Evolutionary conservation across 2,329 filamentous ascomycete species (phyloP).

Genomic region (Capronia coronata): DNA sequence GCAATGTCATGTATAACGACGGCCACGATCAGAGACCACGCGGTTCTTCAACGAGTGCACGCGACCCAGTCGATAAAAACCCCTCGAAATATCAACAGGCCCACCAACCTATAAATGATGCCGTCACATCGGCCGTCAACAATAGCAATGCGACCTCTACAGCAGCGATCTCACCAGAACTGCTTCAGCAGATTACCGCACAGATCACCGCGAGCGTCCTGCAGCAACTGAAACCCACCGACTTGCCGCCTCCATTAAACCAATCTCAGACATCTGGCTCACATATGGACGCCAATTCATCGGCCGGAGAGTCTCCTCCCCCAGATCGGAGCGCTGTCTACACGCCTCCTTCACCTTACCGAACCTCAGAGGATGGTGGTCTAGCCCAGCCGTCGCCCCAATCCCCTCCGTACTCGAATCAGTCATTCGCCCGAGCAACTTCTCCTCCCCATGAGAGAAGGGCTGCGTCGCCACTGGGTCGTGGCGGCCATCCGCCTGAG

Average conservation of each 20-base stretch:
- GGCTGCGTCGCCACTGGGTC: conserved; percentile 34
- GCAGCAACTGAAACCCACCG: conserved; percentile 50
- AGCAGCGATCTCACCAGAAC: conserved; percentile 50
- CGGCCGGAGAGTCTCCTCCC: conserved; percentile 39
- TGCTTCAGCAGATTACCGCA: conserved; percentile 51
- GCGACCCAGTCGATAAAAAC: conserved; percentile 9
- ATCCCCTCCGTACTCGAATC: conserved; percentile 15
- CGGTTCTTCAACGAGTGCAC: conserved; percentile 10
- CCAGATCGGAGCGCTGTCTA: conserved; percentile 41
- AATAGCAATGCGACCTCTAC: conserved; percentile 42
- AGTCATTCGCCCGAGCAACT: conserved; percentile 26
- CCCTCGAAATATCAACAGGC: conserved; percentile 25
- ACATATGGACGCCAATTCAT: conserved; percentile 32
- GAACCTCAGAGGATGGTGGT: conserved; percentile 24
- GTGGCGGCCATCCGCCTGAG: conserved; percentile 33
- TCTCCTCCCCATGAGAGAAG: conserved; percentile 29
- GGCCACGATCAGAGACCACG: conserved; percentile 5
- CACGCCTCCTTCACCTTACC: conserved; percentile 51
- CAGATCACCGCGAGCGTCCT: conserved; percentile 55
- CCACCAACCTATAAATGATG: conserved; percentile 49
- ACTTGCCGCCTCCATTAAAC: conserved; percentile 32
- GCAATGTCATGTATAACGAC: conserved; percentile 11
- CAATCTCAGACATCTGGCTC: conserved; percentile 30
- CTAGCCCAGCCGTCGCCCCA: conserved; percentile 16
- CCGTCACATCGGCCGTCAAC: conserved; percentile 51